Base-by-base conservation (phyloP, 2,329 filamentous ascomycete species). In the Zymoseptoria ardabiliae region DNA sequence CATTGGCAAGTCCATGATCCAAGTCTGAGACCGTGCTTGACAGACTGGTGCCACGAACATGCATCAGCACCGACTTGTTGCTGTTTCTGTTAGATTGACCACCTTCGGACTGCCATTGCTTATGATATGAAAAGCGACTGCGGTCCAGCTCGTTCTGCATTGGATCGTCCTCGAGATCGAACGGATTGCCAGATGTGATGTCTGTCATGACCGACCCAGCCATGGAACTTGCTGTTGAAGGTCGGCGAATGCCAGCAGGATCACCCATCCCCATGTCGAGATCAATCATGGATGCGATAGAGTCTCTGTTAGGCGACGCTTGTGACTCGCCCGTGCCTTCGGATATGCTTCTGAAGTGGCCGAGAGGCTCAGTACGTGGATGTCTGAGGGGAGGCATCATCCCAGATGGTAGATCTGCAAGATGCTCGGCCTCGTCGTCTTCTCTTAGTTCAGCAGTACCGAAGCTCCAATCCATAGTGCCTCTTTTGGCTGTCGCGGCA, bases 401-500 rank as follows among this genome's bases (percentile, higher is more conserved):
- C 11, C 68, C 69, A 8, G 72, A 71, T 17, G 72, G 66, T 20
- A 70, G 66, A 62, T 66, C 61, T 53, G 70, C 58, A 64, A 68
- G 30, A 59, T 69, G 49, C 21, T 68, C 61, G 35, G 62, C 53
- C 50, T 68, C 61, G 70, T 69, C 68, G 35, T 62, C 62, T 49
- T 66, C 63, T 10, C 60, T 60, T 23, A 65, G 61, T 50, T 66
- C 65, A 65, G 77, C 76, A 4, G 70, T 75, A 17, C 77, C 74
- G 59, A 81, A 81, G 0, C 75, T 78, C 77, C 77, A 79, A 58
- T 78, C 76, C 54, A 77, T 72, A 8, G 77, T 79, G 41, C 73
- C 72, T 17, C 76, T 73, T 58, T 77, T 78, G 7, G 71, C 66
- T 61, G 64, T 61, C 62, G 61, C 58, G 56, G 62, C 63, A 22